Evolutionary conservation across 805 yeast genomes (phyloP).

Genomic region (Lipomyces sp.): DNA sequence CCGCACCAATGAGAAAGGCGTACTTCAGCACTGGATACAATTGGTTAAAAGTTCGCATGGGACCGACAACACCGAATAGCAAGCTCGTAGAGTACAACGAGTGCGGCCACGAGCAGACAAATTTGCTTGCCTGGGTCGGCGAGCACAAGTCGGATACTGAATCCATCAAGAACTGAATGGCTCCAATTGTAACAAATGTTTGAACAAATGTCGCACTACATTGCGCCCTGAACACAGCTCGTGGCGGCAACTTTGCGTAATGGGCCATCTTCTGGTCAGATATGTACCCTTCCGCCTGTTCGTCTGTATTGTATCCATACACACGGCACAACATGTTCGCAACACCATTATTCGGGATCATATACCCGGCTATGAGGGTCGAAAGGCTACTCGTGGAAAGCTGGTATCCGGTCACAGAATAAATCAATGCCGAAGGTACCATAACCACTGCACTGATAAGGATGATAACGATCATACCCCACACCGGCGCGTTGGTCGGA

Average conservation of each 20-base stretch:
- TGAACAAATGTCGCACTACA: slow-evolving; percentile 55
- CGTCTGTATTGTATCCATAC: slow-evolving; percentile 58
- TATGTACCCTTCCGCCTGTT: slow-evolving; percentile 60
- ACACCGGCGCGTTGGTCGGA: slow-evolving; percentile 58
- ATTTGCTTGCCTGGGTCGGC: slow-evolving; percentile 48
- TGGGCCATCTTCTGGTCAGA: slow-evolving; percentile 67
- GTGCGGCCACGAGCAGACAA: slow-evolving; percentile 51
- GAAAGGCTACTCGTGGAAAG: slow-evolving; percentile 67
- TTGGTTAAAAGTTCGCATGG: slow-evolving; percentile 49
- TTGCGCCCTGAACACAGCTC: slow-evolving; percentile 60
- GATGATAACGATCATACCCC: slow-evolving; percentile 65
- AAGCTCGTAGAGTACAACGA: slow-evolving; percentile 57
- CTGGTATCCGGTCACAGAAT: slow-evolving; percentile 64
- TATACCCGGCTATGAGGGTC: slow-evolving; percentile 67
- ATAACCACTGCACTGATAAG: slow-evolving; percentile 60
- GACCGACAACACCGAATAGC: slow-evolving; percentile 66
- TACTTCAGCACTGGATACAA: slow-evolving; percentile 35
- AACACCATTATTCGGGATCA: slow-evolving; percentile 57
- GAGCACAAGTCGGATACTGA: slow-evolving; percentile 46
- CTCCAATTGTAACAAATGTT: slow-evolving; percentile 50
- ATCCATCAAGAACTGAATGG: slow-evolving; percentile 53
- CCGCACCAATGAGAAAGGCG: slow-evolving; percentile 35
- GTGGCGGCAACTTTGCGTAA: slow-evolving; percentile 67
- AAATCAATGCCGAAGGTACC: slow-evolving; percentile 65
- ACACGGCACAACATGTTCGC: slow-evolving; percentile 60